Evolutionary conservation across 495 filamentous ascomycete genomes (phyloP), one percentile per base, ranked within the genome.

Genomic region (Penicillium robsamsonii): DNA sequence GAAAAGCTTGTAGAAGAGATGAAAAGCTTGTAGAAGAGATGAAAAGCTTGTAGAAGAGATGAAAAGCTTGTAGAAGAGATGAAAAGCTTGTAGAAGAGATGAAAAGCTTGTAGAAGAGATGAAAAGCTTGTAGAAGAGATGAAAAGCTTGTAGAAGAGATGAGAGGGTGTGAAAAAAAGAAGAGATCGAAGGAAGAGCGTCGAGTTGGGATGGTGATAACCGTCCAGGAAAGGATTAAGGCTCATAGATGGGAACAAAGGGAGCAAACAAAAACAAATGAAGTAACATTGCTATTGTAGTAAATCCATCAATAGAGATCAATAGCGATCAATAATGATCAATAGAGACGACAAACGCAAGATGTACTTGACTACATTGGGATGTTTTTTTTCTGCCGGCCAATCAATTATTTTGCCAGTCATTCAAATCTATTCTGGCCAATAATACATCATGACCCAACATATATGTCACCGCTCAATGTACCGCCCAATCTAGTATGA

Each of bases 321-420:
- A 47, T n/a, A 38, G 3, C 17, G 30, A 47, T 29, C 31, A 48
- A 47, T 22, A 38, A 0, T 12, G 30, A 40, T 31, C 45, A 20
- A 22, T 20, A 46, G 45, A 31, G 24, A 9, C 7, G 17, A 47
- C 45, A 47, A 31, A 30, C 9, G 29, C 17, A 20, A 18, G n/a
- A 29, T 46, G 33, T 47, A 29, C 29, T 31, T 11, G 4, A 5
- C 9, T 47, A 4, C n/a, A 5, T 31, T 17, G 30, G 9, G 10
- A 47, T 31, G 17, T 31, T 42, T 22, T 50, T 56, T 29, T 49
- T 49, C 53, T 56, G 53, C 53, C 53, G 27, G 44, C 13, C 35
- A 42, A 40, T 56, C 1, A 22, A n/a, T 22, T 41, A 33, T 56
- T 49, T 25, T 40, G 24, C 53, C 35, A 12, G 17, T 37, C 5